Evolutionary conservation across 2,329 filamentous ascomycete species (phyloP).

Genomic region (Moelleriella libera): DNA sequence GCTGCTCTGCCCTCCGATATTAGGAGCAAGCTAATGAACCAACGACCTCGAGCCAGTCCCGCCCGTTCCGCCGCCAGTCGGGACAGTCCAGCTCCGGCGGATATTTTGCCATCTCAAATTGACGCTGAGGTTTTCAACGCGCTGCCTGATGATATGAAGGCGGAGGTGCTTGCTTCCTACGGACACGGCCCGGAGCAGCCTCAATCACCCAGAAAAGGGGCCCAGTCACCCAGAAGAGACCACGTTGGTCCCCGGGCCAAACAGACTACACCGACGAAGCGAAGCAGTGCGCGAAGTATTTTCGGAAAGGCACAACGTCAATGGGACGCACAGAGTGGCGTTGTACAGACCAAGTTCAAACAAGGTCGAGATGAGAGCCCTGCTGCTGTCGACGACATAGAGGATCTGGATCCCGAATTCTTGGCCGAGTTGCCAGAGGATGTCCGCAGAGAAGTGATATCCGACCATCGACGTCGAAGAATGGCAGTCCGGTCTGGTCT

Average conservation of each 20-base stretch:
- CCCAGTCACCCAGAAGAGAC: constrained; percentile 33
- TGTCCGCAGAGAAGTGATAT: constrained; percentile 62
- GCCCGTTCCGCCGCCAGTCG: constrained; percentile 15
- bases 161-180: constrained; percentile 69
- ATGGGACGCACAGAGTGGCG: constrained; percentile 38
- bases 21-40: constrained; percentile 55
- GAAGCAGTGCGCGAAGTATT: constrained; percentile 27
- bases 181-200: constrained; percentile 20
- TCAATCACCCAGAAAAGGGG: constrained; percentile 32
- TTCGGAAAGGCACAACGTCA: constrained; percentile 34
- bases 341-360: constrained; percentile 62
- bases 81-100: constrained; percentile 23
- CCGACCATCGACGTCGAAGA: constrained; percentile 47
- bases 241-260: constrained; percentile 37
- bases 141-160: constrained; percentile 72
- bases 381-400: constrained; percentile 18
- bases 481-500: constrained; percentile 41
- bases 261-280: constrained; percentile 51
- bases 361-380: constrained; percentile 11
- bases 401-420: constrained; percentile 54
- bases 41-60: constrained; percentile 22
- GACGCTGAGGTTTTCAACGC: constrained; percentile 75
- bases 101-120: constrained; percentile 57
- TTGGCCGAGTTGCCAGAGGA: constrained; percentile 74
- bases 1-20: constrained; percentile 78